Base-by-base conservation (phyloP, 768 basidiomycete species). In the Auriculariales sp. region DNA sequence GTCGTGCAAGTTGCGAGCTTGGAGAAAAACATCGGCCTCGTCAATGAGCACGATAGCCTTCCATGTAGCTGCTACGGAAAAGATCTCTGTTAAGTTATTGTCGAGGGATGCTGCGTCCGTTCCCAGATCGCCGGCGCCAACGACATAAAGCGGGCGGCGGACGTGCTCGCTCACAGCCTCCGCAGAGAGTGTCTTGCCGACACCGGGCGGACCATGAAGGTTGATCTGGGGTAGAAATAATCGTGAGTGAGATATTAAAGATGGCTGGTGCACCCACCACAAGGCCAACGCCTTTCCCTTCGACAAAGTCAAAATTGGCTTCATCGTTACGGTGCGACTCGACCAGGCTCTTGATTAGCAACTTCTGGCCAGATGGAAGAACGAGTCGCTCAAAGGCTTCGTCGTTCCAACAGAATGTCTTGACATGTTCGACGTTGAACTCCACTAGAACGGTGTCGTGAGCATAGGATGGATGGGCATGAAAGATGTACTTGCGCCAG, bases 351-450 rank as follows among this genome's bases (percentile, higher is more conserved):
- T 71, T 72, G 22, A 78, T 64, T 2, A 79, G 69, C 14, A 70
- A 63, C 62, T 78, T 80, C 35, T 72, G 68, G 33, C 67, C 69
- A 3, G 63, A 56, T 6, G 74, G 72, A n/a, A 81, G 69, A 10
- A 79, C 77, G 28, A 80, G 70, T 53, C 75, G 73, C n/a, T 66
- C 61, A 58, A 78, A 80, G 1, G 78, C 78, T 19, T 75, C 71
- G 9, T 66, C 59, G 53, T 75, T 75, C 75, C 78, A 80, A 15
- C 68, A 64, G 28, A 84, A 75, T 3, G 68, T 66, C 17, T 62
- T 48, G 28, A 83, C 67, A 36, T 73, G 68, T 36, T 75, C 72
- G 4, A 81, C 71, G 42, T 75, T 70, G 56, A 82, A 77, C 57
- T 77, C 79, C 53, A 81, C 78, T 81, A 51, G 49, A 57, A 4